Base-by-base conservation (phyloP, 208 protist genomes). In the Acanthamoeba royreba region DNA sequence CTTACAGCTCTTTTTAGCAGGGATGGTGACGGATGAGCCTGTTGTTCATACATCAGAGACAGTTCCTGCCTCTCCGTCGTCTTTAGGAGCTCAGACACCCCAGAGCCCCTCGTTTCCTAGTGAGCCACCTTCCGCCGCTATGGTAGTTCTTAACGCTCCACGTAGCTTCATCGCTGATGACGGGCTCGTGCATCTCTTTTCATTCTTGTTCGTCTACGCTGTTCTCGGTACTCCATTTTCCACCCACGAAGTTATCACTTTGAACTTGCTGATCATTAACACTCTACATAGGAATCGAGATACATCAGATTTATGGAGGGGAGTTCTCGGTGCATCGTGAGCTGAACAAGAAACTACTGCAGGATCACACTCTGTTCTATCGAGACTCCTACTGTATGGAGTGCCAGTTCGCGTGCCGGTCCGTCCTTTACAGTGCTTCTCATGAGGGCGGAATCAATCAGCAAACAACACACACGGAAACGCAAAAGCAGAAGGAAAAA, bases 91-190 rank as follows among this genome's bases (percentile, higher is more conserved):
- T 55, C 13, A 55, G 49, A 25, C 49, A 55, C 63, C 33, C 33
- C n/a, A 7, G 63, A 4, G 35, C 1, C n/a, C n/a, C 7, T 17
- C 35, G 35, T 2, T 17, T n/a, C 11, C 35, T 45, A 38, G 11
- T 19, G 63, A 77, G 28, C 63, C 63, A 2, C 22, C 35, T 0
- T 38, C 63, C 11, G 63, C 63, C 33, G 13, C 63, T 8, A 87
- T 91, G 52, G 85, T 91, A 22, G 85, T 91, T 28, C 53, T 91
- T 25, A 91, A 72, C 43, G 85, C 85, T 17, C 85, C 85, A 0
- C 49, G 85, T 1, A 91, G 85, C 52, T 91, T 91, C 53, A 63
- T 91, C 58, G 85, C 85, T 35, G 85, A 91, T 53, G 85, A 91
- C 58, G 53, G 85, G 0, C 35, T 91, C 40, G 85, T 91, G 25